phyloP scores from a whole-genome alignment of 75 land plant species.

The Cryptomeria japonica region DNA sequence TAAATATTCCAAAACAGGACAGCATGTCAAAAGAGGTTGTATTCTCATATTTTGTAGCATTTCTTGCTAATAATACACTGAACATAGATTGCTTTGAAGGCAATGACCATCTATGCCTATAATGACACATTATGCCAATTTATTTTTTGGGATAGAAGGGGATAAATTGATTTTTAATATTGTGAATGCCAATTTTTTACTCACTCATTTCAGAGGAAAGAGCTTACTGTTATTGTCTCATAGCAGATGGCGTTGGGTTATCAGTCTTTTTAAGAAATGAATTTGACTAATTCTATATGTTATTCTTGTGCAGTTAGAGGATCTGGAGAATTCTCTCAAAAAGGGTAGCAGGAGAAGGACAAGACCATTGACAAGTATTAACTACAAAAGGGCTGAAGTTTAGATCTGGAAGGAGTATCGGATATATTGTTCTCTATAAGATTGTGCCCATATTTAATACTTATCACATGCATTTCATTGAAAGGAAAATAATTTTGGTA shows the following conservation, averaged over 20 bases:
- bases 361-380: not conserved
- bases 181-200: not conserved
- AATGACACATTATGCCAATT: not conserved
- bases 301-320: not conserved
- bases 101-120: not conserved
- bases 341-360: not conserved
- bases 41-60: not conserved
- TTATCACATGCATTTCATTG: not conserved
- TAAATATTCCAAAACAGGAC: not conserved
- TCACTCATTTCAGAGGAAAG: not conserved
- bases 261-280: not conserved
- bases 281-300: not conserved
- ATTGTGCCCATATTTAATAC: not conserved
- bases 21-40: not conserved
- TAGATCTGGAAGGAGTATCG: not conserved
- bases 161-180: not conserved
- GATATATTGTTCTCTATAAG: not conserved
- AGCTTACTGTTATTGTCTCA: not conserved
- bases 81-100: not conserved
- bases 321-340: not conserved
- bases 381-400: slow-evolving; percentile 5
- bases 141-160: not conserved
- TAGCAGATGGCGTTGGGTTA: not conserved
- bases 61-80: not conserved
- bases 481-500: not conserved